These are phyloP conservation scores for Penicillium fuscoglaucum DNA, from an alignment of 2,329 filamentous ascomycete species.

Conservation along the genomic window DNA sequence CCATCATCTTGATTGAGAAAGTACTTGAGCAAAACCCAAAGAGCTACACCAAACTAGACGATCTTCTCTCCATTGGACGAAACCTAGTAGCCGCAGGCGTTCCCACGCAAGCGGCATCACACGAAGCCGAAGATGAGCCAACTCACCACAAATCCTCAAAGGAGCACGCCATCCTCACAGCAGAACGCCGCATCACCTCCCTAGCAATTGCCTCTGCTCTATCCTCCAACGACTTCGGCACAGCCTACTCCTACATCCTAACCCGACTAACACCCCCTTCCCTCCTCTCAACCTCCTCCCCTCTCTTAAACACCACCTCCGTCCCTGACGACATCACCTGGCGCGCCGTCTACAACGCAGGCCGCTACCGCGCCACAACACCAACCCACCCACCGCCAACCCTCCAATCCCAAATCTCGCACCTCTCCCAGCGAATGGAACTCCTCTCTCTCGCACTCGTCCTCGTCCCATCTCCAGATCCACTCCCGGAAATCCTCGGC, in stretches of 20 bases:
- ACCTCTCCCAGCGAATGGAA: constrained; percentile 64
- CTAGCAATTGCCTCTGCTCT: constrained; percentile 50
- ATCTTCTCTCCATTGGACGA: constrained; percentile 61
- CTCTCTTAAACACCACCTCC: constrained; percentile 27
- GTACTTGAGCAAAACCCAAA: constrained; percentile 62
- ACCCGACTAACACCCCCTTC: constrained; percentile 53
- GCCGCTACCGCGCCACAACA: constrained; percentile 51
- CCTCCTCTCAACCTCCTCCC: constrained; percentile 32
- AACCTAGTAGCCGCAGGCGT: constrained; percentile 56
- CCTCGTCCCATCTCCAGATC: constrained; percentile 56
- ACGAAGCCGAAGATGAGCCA: constrained; percentile 20
- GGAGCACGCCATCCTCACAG: constrained; percentile 37
- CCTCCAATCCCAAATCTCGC: constrained; percentile 50
- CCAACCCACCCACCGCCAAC: constrained; percentile 29
- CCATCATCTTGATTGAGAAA: constrained; percentile 59
- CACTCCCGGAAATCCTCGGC: constrained; percentile 60
- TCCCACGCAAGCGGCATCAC: constrained; percentile 26
- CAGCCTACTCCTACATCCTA: constrained; percentile 66
- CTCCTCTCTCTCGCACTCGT: constrained; percentile 62
- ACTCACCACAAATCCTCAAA: constrained; percentile 15
- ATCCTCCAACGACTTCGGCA: constrained; percentile 53
- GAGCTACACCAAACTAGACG: constrained; percentile 65
- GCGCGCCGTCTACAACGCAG: constrained; percentile 64
- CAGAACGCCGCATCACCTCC: constrained; percentile 49
- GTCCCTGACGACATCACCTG: constrained; percentile 60